Conservation (phyloP, 2,329 filamentous ascomycete genomes). For the Colletotrichum simmondsii region DNA sequence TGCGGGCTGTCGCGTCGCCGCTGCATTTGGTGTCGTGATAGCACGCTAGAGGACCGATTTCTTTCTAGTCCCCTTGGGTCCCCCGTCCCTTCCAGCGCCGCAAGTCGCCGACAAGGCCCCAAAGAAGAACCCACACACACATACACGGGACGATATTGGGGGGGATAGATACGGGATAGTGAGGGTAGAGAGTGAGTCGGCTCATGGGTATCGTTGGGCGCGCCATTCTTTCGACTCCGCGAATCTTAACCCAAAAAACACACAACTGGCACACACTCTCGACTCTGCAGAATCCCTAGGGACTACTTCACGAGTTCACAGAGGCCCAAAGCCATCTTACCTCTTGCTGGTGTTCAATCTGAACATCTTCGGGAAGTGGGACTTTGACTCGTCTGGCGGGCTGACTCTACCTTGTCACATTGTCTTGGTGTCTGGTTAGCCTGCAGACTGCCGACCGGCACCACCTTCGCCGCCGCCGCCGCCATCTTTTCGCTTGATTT, state of each 20-base stretch:
- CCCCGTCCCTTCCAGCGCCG: background rate
- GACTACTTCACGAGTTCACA: background rate
- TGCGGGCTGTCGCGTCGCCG: constrained; percentile 16
- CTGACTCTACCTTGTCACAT: constrained; percentile 19
- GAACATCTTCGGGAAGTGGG: constrained; percentile 15
- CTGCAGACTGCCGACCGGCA: constrained; percentile 31
- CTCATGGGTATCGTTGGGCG: background rate
- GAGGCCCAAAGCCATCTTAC: background rate
- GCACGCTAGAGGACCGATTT: constrained; percentile 27
- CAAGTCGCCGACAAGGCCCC: constrained; percentile 10
- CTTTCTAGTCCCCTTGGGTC: constrained; percentile 18
- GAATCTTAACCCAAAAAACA: background rate
- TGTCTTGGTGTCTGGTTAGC: constrained; percentile 12
- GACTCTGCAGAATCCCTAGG: background rate
- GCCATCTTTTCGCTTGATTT: constrained; percentile 26
- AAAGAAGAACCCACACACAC: constrained; percentile 12
- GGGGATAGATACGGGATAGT: background rate
- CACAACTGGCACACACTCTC: background rate
- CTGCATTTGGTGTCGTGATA: constrained; percentile 31
- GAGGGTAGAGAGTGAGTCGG: background rate
- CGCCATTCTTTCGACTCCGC: background rate
- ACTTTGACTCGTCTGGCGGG: constrained; percentile 17
- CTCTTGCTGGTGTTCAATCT: constrained; percentile 13
- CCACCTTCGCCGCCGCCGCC: constrained; percentile 29
- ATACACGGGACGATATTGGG: background rate